phyloP scores from a whole-genome alignment of 805 yeast species.

The Kodamaea fukazawae region DNA sequence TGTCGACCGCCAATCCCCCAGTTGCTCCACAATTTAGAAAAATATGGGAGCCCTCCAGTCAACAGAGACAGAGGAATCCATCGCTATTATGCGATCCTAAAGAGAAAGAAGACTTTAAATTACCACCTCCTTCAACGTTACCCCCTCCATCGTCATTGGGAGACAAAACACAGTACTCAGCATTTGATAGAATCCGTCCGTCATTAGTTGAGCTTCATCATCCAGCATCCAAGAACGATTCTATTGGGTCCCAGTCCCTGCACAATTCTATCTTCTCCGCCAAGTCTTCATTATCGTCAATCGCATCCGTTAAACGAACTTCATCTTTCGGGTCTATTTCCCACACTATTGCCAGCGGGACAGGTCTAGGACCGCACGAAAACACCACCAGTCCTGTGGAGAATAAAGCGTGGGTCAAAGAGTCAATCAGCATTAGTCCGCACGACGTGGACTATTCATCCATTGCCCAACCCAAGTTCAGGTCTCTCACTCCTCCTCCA shows the following conservation, averaged over 20 bases:
- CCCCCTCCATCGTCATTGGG: conserved; percentile 4
- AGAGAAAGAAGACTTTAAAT: conserved; percentile 1
- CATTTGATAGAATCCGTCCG: not conserved
- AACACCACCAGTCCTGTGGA: conserved; percentile 16
- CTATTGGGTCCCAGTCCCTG: conserved; percentile 28
- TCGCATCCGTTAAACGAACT: conserved; percentile 24
- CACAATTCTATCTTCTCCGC: conserved; percentile 34
- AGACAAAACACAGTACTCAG: too few species aligned
- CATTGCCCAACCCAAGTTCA: conserved; percentile 1
- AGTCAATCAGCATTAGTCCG: conserved; percentile 6
- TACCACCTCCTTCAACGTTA: conserved; percentile 10
- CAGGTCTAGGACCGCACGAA: not conserved
- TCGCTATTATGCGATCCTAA: conserved; percentile 48
- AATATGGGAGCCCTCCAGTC: conserved; percentile 28
- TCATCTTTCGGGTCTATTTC: conserved; percentile 32
- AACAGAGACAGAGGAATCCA: conserved; percentile 41
- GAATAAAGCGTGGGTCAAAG: not conserved
- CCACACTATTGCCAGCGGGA: conserved; percentile 9
- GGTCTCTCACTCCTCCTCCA: conserved; percentile 14
- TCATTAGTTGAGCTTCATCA: not conserved
- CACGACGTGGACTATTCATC: conserved; percentile 1
- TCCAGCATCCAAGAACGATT: conserved; percentile 15
- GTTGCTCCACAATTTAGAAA: conserved; percentile 13
- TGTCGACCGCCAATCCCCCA: not conserved
- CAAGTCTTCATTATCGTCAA: conserved; percentile 34